Base-by-base conservation (phyloP, 1,284 basidiomycete genomes). In the Ustilago tritici region DNA sequence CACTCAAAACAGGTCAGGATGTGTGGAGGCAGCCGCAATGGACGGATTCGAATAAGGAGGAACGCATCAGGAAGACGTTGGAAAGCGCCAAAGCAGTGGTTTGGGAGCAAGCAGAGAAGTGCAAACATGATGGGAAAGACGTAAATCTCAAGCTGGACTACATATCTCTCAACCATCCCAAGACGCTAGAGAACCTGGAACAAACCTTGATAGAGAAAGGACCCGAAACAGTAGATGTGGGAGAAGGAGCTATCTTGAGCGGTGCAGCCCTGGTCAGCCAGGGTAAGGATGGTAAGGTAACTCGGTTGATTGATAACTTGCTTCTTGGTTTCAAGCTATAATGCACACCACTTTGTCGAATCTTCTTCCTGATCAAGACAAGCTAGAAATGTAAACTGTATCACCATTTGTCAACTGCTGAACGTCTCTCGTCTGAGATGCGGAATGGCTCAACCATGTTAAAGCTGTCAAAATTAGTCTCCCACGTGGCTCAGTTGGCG, bases 221-320 rank as follows among this genome's bases (percentile, higher is more conserved):
- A 15, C 62, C 57, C 0, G 84, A 84, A 5, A 79, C 78, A 11
- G 79, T 82, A 5, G 84, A 84, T n/a, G 46, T 76, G 17, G 60
- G 35, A 3, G 82, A 88, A 34, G 88, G 92, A 1, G 91, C 92
- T 35, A 91, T 98, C 11, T 82, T 98, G 65, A 95, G 93, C 78
- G 96, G 95, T 1, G 95, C 95, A 15, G 86, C 97, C 73, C 93
- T 92, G 90, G 90, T 98, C 3, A 72, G 70, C n/a, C 79, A 84
- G 49, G 79, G 77, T 5, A 54, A 79, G 12, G 58, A 61, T 7
- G 70, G 77, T 14, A 94, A 94, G 52, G 90, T 89, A 83, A 98
- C 95, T 40, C 89, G 96, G 76, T 86, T 99, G 81, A 98, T 99
- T 58, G 96, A 99, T 86, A 99, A 99, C 86, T 86, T 98, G 46